Base-by-base conservation (phyloP, 257 asterid species). In the Agastache rugosa region DNA sequence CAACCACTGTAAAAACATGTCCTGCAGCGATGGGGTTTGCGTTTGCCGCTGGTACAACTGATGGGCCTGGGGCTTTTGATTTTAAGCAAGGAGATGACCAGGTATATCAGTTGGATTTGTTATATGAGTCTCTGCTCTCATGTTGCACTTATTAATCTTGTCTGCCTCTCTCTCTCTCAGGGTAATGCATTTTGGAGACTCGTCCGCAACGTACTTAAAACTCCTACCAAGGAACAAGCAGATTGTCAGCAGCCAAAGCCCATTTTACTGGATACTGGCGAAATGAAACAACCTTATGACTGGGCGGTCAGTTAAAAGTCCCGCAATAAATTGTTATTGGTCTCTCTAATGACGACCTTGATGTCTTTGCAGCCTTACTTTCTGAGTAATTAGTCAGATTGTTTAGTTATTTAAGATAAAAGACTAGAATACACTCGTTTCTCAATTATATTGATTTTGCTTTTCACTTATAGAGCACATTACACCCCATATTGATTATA, bases 61-160 rank as follows among this genome's bases (percentile, higher is more conserved):
- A 95, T 80, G 99, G 99, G 56, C 99, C 99, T 17, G 99, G 99
- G 75, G 99, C 99, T 81, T 95, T 95, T 82, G 98, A 95, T 86
- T 95, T 95, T 80, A 92, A 80, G 81, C 98, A 95, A 83, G 99
- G 99, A 48, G 99, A 95, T 85, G 76, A 88, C 83, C 70, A 82
- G 89, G 99, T 92, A 82, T 75, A 47, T 12, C 56, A 62, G 29
- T 67, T 74, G 6, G 54, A 60, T 73, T 75, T 71, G 72, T 64
- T 34, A 41, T 56, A 47, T 47, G 14, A 17, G 31, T 71, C 44
- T 48, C 8, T 42, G 66, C 63, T 71, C 71, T 68, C 39, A 47
- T 60, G 73, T 55, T 47, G 59, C 60, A 22, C 53, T 5, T 63
- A 19, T 42, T 67, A 53, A 65, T 74, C 54, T 20, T 17, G 7